Evolutionary conservation across 2,329 filamentous ascomycete genomes (phyloP), one percentile per base, ranked within the genome.

Genomic region (Phialophora tarda): DNA sequence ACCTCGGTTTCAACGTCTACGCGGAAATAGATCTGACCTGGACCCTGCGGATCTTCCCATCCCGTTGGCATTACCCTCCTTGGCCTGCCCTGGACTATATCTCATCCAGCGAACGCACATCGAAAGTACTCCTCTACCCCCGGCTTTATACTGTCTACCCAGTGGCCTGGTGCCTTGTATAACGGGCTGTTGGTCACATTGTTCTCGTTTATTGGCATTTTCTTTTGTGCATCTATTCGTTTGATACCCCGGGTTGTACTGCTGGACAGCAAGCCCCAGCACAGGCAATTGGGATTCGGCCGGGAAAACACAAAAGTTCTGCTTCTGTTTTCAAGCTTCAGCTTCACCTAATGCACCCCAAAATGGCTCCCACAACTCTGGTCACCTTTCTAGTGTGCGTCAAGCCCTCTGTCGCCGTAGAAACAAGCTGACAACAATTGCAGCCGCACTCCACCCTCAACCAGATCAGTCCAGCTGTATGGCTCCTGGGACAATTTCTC

Each of bases 401-500:
- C 41, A 28, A 32, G 10, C 38, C 34, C 55, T 53, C 17, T 24
- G 14, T 38, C 50, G 24, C 58, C 30, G 21, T 32, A 14, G 54
- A 26, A 59, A 56, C 51, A 26, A 62, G 74, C 76, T 67, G 73
- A 73, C 61, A 8, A 53, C 59, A 23, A 23, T 41, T 50, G 34
- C 66, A 77, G 75, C 65, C 73, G 73, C 51, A 79, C 79, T 67
- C 75, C 77, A 57, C 77, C 79, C 38, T 74, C 78, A 47, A 76
- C 79, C 56, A 72, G 77, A 69, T 89, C 89, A 53, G 91, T 97
- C 71, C 88, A 91, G 75, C 85, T 97, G 54, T 84, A 95, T 73
- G 94, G 94, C 69, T 97, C 93, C 70, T 98, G 94, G 94, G 93
- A 97, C 81, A 97, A 97, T 81, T 97, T 97, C 80, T 83, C 85